These are phyloP conservation scores for Forsythia viridissima DNA, from an alignment of 257 asterid species.

Conservation along the genomic window DNA sequence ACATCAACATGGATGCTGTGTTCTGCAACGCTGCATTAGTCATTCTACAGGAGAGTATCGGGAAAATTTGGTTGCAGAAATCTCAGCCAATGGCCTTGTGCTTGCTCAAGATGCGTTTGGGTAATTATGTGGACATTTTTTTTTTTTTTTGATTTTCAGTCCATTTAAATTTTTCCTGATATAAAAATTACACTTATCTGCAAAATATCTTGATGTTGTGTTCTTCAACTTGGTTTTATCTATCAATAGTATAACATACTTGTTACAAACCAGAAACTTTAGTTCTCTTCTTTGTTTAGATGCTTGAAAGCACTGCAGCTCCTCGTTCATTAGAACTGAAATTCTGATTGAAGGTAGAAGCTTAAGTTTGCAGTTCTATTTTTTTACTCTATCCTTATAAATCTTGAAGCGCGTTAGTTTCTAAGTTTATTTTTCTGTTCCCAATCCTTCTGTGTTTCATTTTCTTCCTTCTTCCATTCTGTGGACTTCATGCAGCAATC, in stretches of 20 bases:
- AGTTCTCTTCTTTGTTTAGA: neutral
- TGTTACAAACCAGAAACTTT: neutral
- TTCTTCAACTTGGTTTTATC: neutral
- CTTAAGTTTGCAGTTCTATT: no score
- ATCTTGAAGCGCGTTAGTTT: no score
- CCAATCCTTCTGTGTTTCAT: neutral
- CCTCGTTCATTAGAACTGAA: no score
- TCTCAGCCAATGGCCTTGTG: slow-evolving; percentile 65
- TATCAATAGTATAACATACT: neutral
- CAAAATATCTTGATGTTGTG: slow-evolving; percentile 5
- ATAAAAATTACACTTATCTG: neutral
- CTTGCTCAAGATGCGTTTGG: slow-evolving; percentile 96
- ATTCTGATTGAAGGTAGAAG: no score
- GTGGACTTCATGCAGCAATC: no score
- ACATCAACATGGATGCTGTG: slow-evolving; percentile 94
- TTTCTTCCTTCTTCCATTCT: no score
- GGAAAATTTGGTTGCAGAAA: slow-evolving; percentile 64
- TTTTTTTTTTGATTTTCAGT: neutral
- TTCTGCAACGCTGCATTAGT: slow-evolving; percentile 83
- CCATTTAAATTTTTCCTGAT: slow-evolving; percentile 6
- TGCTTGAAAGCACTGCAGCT: neutral
- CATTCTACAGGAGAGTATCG: slow-evolving; percentile 67
- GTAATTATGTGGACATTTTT: slow-evolving; percentile 33
- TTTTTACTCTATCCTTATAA: no score
- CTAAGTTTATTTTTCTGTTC: neutral